phyloP scores from a whole-genome alignment of 2,329 filamentous ascomycete species.

The Colletotrichum falcatum region DNA sequence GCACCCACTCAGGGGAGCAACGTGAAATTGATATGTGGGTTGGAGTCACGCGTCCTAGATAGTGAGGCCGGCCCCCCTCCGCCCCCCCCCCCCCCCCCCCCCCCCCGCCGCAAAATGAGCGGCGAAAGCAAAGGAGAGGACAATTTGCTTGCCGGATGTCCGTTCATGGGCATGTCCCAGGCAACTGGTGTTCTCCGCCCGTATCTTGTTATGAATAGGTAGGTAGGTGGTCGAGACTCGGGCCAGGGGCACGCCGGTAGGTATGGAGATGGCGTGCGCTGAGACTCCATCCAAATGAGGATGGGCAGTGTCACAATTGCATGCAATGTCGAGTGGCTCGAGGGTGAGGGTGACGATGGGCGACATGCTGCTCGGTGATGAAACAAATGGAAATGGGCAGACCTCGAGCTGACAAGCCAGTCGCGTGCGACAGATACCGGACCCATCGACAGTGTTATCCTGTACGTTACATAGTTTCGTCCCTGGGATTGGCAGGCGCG shows the following conservation, averaged over 20 bases:
- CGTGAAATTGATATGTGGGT: background rate
- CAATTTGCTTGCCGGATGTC: slow-evolving; percentile 28
- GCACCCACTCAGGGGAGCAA: background rate
- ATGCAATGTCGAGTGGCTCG: background rate
- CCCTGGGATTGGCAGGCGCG: background rate
- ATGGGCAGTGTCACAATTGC: slow-evolving; percentile 1
- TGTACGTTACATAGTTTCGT: background rate
- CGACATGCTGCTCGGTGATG: background rate
- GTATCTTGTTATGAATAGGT: background rate
- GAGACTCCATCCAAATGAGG: slow-evolving; percentile 17
- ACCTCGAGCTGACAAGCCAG: slow-evolving; percentile 17
- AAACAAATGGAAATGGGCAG: slow-evolving; percentile 16
- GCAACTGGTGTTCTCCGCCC: slow-evolving; percentile 13
- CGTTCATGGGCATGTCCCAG: slow-evolving; percentile 6
- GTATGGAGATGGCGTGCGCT: slow-evolving; percentile 1
- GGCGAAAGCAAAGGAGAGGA: background rate
- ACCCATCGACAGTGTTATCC: background rate
- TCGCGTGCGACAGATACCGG: slow-evolving; percentile 5
- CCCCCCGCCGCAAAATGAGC: background rate
- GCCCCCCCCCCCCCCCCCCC: background rate
- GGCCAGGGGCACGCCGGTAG: slow-evolving; percentile 12
- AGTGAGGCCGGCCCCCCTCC: background rate
- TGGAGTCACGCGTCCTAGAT: background rate
- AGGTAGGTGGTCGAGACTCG: slow-evolving; percentile 8
- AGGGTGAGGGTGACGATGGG: slow-evolving; percentile 1